Conservation (phyloP, 305 asterid genomes). For the Fraxinus dipetala region DNA sequence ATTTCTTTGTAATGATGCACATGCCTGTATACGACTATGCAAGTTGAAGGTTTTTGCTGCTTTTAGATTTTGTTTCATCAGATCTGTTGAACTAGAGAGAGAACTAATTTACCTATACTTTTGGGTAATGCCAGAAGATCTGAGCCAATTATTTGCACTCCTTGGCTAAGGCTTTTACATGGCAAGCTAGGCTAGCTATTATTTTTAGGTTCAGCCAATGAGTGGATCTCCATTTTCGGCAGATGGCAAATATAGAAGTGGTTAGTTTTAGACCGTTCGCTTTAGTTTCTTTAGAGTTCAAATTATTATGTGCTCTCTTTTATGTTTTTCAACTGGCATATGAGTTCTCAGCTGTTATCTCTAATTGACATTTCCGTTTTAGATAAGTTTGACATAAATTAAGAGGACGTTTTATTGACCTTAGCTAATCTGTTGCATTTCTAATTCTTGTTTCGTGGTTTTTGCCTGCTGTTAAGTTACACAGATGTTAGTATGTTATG, state of each 20-base stretch:
- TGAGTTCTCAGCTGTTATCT: not conserved
- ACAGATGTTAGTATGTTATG: not conserved
- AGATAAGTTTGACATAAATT: not conserved
- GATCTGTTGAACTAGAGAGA: not conserved
- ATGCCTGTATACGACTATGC: not conserved
- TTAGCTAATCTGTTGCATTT: not conserved
- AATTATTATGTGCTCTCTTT: not conserved
- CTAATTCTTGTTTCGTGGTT: not conserved
- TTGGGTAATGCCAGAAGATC: not conserved
- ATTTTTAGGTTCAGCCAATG: not conserved
- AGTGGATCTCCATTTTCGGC: not conserved
- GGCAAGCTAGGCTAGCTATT: not conserved
- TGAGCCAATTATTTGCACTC: not conserved
- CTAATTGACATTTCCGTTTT: not conserved
- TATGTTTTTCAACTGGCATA: not conserved
- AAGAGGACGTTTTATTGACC: not conserved
- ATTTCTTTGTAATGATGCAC: not conserved
- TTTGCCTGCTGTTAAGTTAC: not conserved
- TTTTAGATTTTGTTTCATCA: not conserved
- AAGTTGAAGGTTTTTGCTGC: not conserved
- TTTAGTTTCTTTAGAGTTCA: not conserved
- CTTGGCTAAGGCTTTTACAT: not conserved
- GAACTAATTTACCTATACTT: not conserved
- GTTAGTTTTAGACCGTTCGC: not conserved
- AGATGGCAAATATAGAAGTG: not conserved